These are phyloP conservation scores for Ophiostoma himal-ulmi DNA, from an alignment of 2,329 filamentous ascomycete species.

Conservation along the genomic window DNA sequence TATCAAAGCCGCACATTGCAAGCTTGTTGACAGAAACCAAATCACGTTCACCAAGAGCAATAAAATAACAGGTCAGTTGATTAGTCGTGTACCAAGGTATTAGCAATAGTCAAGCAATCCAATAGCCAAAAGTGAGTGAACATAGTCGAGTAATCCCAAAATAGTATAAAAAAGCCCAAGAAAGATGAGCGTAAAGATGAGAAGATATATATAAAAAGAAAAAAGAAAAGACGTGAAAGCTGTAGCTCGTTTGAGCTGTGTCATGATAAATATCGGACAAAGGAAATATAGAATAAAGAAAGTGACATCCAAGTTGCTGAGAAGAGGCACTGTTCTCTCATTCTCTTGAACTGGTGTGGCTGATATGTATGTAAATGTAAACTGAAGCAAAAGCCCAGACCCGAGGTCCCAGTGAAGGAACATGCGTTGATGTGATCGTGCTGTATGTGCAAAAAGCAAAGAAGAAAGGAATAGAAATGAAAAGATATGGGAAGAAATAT, in stretches of 20 bases:
- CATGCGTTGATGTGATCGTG: constrained; percentile 4
- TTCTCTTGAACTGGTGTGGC: background rate
- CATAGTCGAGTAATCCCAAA: background rate
- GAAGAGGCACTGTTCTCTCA: background rate
- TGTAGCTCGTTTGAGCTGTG: background rate
- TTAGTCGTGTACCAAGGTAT: background rate
- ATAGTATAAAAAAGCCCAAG: background rate
- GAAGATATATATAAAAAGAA: background rate
- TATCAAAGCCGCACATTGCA: background rate
- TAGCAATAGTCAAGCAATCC: background rate
- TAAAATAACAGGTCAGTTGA: background rate
- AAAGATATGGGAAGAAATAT: background rate
- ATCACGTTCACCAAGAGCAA: background rate
- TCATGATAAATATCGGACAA: background rate
- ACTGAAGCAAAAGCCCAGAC: constrained; percentile 6
- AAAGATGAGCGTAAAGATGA: background rate
- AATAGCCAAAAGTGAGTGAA: background rate
- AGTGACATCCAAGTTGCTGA: background rate
- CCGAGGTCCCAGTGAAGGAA: constrained; percentile 2
- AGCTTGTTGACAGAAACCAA: background rate
- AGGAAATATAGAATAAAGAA: constrained; percentile 2
- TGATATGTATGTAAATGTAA: background rate
- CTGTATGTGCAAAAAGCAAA: background rate
- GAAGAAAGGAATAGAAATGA: background rate
- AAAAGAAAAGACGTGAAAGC: background rate